Evolutionary conservation across 495 filamentous ascomycete species (phyloP).

Genomic region (Parathielavia hyrcaniae): DNA sequence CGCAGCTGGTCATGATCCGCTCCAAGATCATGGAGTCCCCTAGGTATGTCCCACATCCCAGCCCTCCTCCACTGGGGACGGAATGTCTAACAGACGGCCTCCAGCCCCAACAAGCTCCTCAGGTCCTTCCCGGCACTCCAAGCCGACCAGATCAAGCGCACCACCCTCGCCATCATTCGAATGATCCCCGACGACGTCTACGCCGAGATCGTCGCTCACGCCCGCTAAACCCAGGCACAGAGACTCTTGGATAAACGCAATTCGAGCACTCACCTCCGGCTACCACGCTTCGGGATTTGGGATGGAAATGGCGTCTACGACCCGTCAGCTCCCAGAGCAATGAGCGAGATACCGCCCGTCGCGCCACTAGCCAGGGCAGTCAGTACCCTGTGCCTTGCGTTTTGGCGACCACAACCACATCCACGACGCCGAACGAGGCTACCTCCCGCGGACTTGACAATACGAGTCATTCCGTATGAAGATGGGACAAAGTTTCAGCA

Average conservation of each 20-base stretch:
- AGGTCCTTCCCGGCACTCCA: conserved; percentile 82
- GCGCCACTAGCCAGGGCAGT: too few species aligned
- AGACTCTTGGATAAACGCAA: too few species aligned
- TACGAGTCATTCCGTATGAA: too few species aligned
- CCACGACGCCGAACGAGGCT: neutral
- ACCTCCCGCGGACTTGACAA: neutral
- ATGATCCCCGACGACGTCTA: conserved; percentile 89
- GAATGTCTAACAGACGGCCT: conserved; percentile 18
- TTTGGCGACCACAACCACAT: neutral
- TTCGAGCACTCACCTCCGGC: neutral
- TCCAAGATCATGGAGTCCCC: conserved; percentile 73
- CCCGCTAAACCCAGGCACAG: conserved; percentile 46
- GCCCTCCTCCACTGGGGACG: neutral
- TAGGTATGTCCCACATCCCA: conserved; percentile 54
- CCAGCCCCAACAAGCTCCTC: conserved; percentile 82
- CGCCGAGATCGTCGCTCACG: conserved; percentile 79
- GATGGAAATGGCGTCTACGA: too few species aligned
- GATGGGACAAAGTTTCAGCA: too few species aligned
- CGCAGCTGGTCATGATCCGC: conserved; percentile 84
- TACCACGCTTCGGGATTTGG: neutral
- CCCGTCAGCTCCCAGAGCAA: too few species aligned
- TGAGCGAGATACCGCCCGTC: too few species aligned
- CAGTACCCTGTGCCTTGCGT: neutral
- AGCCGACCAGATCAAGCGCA: conserved; percentile 69
- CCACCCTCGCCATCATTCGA: conserved; percentile 70